phyloP scores from a whole-genome alignment of 345 rosid species.

The Nasturtium officinale region DNA sequence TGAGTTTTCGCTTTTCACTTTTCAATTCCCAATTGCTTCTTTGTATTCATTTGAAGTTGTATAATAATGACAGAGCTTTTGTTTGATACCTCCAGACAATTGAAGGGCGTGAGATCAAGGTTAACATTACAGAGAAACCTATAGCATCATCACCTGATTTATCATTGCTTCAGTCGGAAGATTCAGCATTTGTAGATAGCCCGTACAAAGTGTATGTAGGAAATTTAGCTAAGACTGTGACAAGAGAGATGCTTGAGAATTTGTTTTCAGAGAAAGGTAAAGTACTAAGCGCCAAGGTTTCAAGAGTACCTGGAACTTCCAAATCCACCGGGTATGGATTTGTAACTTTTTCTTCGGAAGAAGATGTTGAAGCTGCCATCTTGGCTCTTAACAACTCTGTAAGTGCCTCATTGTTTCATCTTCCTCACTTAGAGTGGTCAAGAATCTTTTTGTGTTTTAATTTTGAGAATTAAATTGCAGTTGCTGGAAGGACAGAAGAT shows the following conservation, averaged over 20 bases:
- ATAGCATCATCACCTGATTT: slow-evolving; percentile 48
- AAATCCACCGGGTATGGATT: slow-evolving; percentile 87
- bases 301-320: slow-evolving; percentile 79
- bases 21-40: neutral
- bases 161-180: slow-evolving; percentile 64
- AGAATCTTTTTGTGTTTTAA: neutral
- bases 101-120: slow-evolving; percentile 84
- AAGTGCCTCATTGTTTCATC: slow-evolving; percentile 45
- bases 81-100: slow-evolving; percentile 53
- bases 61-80: neutral
- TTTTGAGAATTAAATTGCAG: slow-evolving; percentile 42
- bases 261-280: slow-evolving; percentile 74
- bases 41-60: neutral
- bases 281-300: slow-evolving; percentile 80
- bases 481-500: slow-evolving; percentile 76
- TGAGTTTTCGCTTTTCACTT: slow-evolving; percentile 37
- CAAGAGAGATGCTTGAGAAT: slow-evolving; percentile 58
- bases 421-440: neutral
- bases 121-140: slow-evolving; percentile 83
- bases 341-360: slow-evolving; percentile 78
- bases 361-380: slow-evolving; percentile 77
- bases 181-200: slow-evolving; percentile 68
- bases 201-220: slow-evolving; percentile 80
- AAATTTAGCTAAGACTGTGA: slow-evolving; percentile 86
- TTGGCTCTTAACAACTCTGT: slow-evolving; percentile 72